Percentiles rank a stretch among this genome's conserved stretches.
These are phyloP conservation scores for Clathrus columnatus DNA, from an alignment of 768 basidiomycete genomes.

Conservation along the genomic window DNA sequence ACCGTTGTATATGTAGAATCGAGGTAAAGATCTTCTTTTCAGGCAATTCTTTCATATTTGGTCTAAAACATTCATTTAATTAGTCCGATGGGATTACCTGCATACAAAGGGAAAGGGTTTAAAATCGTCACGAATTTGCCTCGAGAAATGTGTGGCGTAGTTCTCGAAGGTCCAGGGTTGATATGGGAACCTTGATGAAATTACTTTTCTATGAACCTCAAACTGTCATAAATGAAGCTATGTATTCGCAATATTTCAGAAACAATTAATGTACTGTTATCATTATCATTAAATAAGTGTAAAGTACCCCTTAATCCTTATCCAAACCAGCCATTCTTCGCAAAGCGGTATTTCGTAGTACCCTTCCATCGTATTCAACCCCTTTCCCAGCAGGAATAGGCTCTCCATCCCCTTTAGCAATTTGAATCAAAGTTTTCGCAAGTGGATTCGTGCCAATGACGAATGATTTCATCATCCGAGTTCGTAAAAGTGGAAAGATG, in stretches of 20 bases:
- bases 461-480: conserved; percentile 3
- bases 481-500: conserved; percentile 1
- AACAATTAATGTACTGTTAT: too few relatives aligned
- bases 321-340: conserved; percentile 2
- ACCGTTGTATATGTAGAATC: conserved; percentile 2
- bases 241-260: too few relatives aligned
- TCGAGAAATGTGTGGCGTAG: not conserved
- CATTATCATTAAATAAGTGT: too few relatives aligned
- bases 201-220: too few relatives aligned
- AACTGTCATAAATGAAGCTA: too few relatives aligned
- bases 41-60: not conserved
- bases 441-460: conserved; percentile 17
- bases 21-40: not conserved
- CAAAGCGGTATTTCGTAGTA: conserved; percentile 5
- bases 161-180: conserved; percentile 1
- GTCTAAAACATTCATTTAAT: too few relatives aligned
- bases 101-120: conserved; percentile 6
- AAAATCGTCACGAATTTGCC: not conserved
- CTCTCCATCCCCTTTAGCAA: conserved; percentile 20
- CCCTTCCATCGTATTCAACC: conserved; percentile 24
- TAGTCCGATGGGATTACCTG: not conserved
- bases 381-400: conserved; percentile 16
- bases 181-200: conserved; percentile 2
- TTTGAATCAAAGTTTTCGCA: conserved; percentile 16
- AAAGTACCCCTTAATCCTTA: too few relatives aligned